Base-by-base conservation (phyloP, 139 green algal species). In the Tetradesmus obliquus region DNA sequence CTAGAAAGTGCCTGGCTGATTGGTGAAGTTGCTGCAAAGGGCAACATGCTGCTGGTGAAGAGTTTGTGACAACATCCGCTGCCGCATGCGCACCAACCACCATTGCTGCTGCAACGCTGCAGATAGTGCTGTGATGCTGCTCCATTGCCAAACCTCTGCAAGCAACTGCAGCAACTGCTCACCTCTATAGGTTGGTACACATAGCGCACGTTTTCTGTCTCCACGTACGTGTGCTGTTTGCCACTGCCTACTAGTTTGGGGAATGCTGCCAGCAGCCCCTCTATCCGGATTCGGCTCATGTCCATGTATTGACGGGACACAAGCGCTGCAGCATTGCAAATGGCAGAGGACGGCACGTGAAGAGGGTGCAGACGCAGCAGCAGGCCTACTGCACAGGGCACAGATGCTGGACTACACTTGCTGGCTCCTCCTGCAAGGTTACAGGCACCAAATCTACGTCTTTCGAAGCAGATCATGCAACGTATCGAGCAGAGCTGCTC, bases 181-280 rank as follows among this genome's bases (percentile, higher is more conserved):
- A 99, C 97, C 95, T 99, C 98, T 92, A 99, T 96, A 3, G 98
- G 98, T 93, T 99, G 98, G 92, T 99, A 99, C 66, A 99, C 95
- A 93, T 99, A 99, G 72, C 98, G 97, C 57, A 99, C 98, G 84
- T 99, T 99, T 89, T 99, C 98, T 45, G 98, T 99, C 95, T 99
- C 98, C 58, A 99, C 97, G 86, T 98, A 99, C 1, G 98, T 99
- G 94, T 99, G 98, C 96, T 99, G 98, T 95, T 99, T 99, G 15
- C 97, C 98, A 10, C 94, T 94, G 17, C 97, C 97, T 20, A 99
- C 96, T 60, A 99, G 96, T 94, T 99, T 99, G 51, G 98, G 98
- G 88, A 99, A 99, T 0, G 98, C 98, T 60, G 98, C 97, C 20
- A 99, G 95, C 58, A 99, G 95, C 3, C 98, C 98, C 94, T 99